Evolutionary conservation across 306 rosid genomes (phyloP).

Genomic region (Purshia tridentata): DNA sequence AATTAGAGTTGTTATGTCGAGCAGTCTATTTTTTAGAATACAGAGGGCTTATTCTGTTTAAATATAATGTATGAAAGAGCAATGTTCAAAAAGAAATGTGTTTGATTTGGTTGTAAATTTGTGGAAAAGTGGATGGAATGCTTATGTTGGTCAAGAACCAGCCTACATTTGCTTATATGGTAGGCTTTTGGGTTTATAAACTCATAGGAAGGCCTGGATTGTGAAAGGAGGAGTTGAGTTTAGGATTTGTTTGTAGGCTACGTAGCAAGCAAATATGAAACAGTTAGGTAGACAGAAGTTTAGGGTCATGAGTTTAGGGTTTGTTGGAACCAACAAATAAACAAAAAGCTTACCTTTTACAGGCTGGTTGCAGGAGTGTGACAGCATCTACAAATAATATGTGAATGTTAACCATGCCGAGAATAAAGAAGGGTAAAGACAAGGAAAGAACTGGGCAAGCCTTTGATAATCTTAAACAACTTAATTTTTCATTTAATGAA

Average conservation of each 20-base stretch:
- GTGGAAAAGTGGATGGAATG: not conserved
- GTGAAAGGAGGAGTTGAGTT: not conserved
- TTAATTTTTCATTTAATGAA: not conserved
- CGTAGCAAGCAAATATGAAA: not conserved
- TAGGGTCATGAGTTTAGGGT: too few relatives aligned
- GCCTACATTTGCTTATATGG: not conserved
- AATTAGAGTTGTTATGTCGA: not conserved
- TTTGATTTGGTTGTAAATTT: not conserved
- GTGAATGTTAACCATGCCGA: not conserved
- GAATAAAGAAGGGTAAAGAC: not conserved
- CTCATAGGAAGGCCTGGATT: not conserved
- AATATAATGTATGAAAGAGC: not conserved
- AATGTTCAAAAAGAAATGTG: not conserved
- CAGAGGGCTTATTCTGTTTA: not conserved
- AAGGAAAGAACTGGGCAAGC: not conserved
- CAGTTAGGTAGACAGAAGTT: not conserved
- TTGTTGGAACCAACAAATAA: too few relatives aligned
- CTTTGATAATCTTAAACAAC: not conserved
- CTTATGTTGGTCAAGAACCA: not conserved
- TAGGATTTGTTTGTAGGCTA: not conserved
- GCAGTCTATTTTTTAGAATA: conserved; percentile 2
- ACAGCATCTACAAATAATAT: not conserved
- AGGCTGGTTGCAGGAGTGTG: conserved; percentile 2
- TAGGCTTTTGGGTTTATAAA: not conserved
- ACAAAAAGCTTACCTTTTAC: not conserved